Percentiles rank a stretch among this genome's conserved stretches.
These are phyloP conservation scores for Hysterium pulicare DNA, from an alignment of 2,329 filamentous ascomycete species.

Conservation along the genomic window DNA sequence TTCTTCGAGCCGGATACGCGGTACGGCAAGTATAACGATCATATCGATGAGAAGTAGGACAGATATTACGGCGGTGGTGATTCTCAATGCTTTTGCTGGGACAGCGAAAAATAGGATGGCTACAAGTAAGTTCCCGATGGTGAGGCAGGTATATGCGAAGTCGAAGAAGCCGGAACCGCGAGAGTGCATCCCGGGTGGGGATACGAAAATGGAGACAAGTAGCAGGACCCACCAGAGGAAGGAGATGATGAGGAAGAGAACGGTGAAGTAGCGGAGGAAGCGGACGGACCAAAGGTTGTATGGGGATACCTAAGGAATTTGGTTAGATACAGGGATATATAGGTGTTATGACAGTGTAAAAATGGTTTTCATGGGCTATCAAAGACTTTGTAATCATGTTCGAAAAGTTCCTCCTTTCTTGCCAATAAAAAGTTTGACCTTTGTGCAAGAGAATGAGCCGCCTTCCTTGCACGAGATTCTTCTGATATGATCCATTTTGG, in stretches of 20 bases:
- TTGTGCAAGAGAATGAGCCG: too few species aligned
- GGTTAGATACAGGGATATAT: too few species aligned
- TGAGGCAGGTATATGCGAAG: constrained; percentile 77
- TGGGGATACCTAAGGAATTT: constrained; percentile 70
- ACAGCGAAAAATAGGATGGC: constrained; percentile 82
- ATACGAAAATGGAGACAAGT: constrained; percentile 87
- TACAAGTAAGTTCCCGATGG: constrained; percentile 71
- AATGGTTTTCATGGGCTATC: too few species aligned
- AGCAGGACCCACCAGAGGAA: constrained; percentile 92
- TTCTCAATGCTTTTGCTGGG: constrained; percentile 74
- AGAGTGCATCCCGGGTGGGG: constrained; percentile 78
- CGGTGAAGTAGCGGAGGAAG: constrained; percentile 71
- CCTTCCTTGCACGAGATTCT: too few species aligned
- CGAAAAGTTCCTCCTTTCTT: too few species aligned
- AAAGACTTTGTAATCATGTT: too few species aligned
- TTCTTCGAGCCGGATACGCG: constrained; percentile 75
- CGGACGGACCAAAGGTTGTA: constrained; percentile 95
- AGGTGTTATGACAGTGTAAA: too few species aligned
- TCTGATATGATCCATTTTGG: too few species aligned
- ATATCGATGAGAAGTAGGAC: constrained; percentile 68
- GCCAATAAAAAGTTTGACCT: too few species aligned
- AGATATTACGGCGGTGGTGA: constrained; percentile 67
- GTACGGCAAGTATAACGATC: constrained; percentile 74
- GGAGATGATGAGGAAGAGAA: constrained; percentile 70
- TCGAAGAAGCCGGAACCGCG: constrained; percentile 91